Percentiles rank a stretch among this genome's conserved stretches.
phyloP scores from a whole-genome alignment of 2,329 filamentous ascomycete genomes.

The Fusarium citri region DNA sequence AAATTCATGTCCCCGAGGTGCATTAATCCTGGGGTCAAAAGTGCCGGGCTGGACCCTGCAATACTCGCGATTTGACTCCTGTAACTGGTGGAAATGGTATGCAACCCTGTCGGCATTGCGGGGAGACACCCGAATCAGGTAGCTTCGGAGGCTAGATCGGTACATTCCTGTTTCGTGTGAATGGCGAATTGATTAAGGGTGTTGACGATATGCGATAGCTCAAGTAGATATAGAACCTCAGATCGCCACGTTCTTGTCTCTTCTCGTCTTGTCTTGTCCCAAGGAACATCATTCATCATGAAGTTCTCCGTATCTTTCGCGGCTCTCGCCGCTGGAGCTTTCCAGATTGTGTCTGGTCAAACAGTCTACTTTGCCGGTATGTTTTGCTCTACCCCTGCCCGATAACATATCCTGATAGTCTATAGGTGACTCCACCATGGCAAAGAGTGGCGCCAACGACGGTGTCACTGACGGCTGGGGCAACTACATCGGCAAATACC shows the following conservation, averaged over 20 bases:
- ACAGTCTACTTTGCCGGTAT: conserved; percentile 60
- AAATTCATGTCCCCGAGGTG: conserved; percentile 9
- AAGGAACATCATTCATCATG: conserved; percentile 27
- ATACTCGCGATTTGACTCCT: fast-evolving
- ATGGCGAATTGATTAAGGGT: background rate
- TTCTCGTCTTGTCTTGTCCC: background rate
- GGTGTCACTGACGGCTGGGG: conserved; percentile 69
- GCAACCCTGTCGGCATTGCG: conserved; percentile 11
- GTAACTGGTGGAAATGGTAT: conserved; percentile 33
- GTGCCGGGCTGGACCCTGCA: conserved; percentile 8
- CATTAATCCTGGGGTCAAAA: background rate
- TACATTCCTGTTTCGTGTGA: conserved; percentile 15
- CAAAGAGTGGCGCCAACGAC: conserved; percentile 56
- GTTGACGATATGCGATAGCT: background rate
- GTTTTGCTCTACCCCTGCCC: no score
- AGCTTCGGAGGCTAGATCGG: conserved; percentile 25
- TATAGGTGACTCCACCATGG: conserved; percentile 70
- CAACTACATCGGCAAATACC: conserved; percentile 65
- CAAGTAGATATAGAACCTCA: conserved; percentile 7
- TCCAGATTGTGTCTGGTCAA: conserved; percentile 23
- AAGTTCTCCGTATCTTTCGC: conserved; percentile 37
- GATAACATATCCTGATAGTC: background rate
- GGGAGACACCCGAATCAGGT: conserved; percentile 20
- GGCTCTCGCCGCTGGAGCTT: conserved; percentile 32
- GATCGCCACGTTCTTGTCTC: background rate